phyloP scores from a whole-genome alignment of 2,329 filamentous ascomycete genomes.

The Aspergillus tanneri region DNA sequence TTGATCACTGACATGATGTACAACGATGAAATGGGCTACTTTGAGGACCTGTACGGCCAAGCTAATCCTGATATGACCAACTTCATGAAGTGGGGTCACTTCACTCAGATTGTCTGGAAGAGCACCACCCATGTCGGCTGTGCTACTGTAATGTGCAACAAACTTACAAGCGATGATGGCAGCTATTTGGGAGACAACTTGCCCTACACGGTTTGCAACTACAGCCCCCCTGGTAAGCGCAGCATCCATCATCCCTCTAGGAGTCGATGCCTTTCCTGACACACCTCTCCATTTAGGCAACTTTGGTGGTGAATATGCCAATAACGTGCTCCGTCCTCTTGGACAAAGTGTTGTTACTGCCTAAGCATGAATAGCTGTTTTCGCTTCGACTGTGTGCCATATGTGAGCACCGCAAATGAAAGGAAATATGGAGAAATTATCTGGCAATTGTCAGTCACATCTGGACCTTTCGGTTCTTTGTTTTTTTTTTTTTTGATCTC shows the following conservation, averaged over 20 bases:
- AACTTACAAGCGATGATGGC: constrained; percentile 44
- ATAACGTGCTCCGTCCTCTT: constrained; percentile 51
- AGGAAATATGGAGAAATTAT: constrained; percentile 9
- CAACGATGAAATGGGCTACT: constrained; percentile 68
- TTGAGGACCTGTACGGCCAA: constrained; percentile 59
- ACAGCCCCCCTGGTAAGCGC: constrained; percentile 69
- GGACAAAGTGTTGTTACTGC: constrained; percentile 38
- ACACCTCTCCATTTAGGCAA: constrained; percentile 51
- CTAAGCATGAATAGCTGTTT: constrained; percentile 16
- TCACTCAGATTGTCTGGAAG: constrained; percentile 73
- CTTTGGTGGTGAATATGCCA: constrained; percentile 52
- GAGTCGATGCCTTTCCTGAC: constrained; percentile 25
- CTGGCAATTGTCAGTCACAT: constrained; percentile 17
- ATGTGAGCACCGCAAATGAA: constrained; percentile 5
- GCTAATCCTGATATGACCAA: constrained; percentile 59
- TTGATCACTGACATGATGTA: constrained; percentile 86
- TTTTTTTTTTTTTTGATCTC: constrained; percentile 10
- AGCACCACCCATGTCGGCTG: constrained; percentile 63
- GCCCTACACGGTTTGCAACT: constrained; percentile 90
- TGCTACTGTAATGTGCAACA: constrained; percentile 49
- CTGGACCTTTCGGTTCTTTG: constrained; percentile 10
- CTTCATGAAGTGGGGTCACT: constrained; percentile 71
- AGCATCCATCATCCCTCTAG: no score
- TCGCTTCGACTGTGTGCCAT: constrained; percentile 8
- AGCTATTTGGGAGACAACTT: constrained; percentile 47